phyloP scores from a whole-genome alignment of 2,329 filamentous ascomycete genomes.

The Fusarium succisae region DNA sequence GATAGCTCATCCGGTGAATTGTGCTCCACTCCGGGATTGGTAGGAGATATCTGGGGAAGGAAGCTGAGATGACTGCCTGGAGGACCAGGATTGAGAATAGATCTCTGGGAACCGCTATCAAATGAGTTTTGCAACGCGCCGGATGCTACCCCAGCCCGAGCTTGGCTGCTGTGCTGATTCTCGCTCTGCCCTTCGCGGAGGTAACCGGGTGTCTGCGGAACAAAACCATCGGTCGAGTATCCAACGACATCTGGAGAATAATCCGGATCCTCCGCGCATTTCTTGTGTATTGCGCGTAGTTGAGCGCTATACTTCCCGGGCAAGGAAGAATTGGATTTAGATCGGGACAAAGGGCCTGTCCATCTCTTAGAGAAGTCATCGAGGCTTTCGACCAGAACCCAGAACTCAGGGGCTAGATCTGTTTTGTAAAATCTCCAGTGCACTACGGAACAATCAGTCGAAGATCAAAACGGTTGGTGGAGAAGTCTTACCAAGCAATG shows the following conservation, averaged over 20 bases:
- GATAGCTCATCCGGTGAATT: slow-evolving; percentile 40
- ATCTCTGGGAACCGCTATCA: not conserved
- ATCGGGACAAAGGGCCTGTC: slow-evolving; percentile 22
- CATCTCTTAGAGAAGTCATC: slow-evolving; percentile 45
- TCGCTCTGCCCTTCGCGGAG: not conserved
- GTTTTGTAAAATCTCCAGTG: slow-evolving; percentile 35
- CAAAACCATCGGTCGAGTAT: slow-evolving; percentile 23
- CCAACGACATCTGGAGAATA: slow-evolving; percentile 24
- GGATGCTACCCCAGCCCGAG: fast-evolving
- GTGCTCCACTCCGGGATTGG: not conserved
- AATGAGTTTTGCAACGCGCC: not conserved
- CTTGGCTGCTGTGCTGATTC: not conserved
- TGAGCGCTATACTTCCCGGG: slow-evolving; percentile 21
- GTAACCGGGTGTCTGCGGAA: fast-evolving
- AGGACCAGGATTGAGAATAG: not conserved
- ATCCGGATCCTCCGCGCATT: not conserved
- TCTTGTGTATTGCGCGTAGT: slow-evolving; percentile 3
- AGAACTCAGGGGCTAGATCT: slow-evolving; percentile 39
- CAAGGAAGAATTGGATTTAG: not conserved
- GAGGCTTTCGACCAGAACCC: slow-evolving; percentile 42
- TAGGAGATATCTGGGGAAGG: slow-evolving; percentile 18
- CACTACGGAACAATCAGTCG: not conserved
- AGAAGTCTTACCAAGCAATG: slow-evolving; percentile 46
- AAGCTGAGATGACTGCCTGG: not conserved
- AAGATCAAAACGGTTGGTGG: fast-evolving